Conservation (phyloP, 371 early-diverging fungal genomes). For the Saksenaea vasiformis region DNA sequence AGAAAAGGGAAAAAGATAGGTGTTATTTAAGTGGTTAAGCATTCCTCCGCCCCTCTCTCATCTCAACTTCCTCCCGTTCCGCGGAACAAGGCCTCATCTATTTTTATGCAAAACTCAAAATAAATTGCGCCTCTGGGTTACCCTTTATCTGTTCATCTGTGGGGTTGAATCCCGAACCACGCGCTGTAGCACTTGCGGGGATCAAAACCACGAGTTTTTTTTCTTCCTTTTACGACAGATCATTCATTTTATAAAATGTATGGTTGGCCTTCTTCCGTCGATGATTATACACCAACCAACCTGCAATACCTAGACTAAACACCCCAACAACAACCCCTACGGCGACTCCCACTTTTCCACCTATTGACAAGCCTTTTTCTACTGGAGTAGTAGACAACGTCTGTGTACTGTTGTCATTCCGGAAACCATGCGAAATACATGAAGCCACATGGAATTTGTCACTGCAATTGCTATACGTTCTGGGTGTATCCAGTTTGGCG, state of each 20-base stretch:
- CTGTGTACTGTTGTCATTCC: background rate
- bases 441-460: background rate
- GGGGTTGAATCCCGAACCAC: background rate
- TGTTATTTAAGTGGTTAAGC: background rate
- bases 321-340: slow-evolving; percentile 40
- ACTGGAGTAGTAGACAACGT: background rate
- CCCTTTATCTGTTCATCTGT: background rate
- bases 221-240: background rate
- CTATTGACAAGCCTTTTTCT: slow-evolving; percentile 20
- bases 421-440: background rate
- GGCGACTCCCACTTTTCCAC: slow-evolving; percentile 44
- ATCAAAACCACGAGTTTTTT: background rate
- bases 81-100: background rate
- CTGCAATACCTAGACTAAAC: slow-evolving; percentile 16
- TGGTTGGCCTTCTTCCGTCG: background rate
- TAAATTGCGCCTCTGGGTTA: background rate
- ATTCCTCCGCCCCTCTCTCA: background rate
- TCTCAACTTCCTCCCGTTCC: background rate
- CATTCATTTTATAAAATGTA: background rate
- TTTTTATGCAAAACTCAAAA: slow-evolving; percentile 4
- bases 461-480: background rate
- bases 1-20: background rate
- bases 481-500: slow-evolving; percentile 28
- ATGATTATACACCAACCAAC: slow-evolving; percentile 15
- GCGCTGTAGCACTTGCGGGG: background rate